Evolutionary conservation across 495 filamentous ascomycete genomes (phyloP).

Genomic region (Alectoria sarmentosa): DNA sequence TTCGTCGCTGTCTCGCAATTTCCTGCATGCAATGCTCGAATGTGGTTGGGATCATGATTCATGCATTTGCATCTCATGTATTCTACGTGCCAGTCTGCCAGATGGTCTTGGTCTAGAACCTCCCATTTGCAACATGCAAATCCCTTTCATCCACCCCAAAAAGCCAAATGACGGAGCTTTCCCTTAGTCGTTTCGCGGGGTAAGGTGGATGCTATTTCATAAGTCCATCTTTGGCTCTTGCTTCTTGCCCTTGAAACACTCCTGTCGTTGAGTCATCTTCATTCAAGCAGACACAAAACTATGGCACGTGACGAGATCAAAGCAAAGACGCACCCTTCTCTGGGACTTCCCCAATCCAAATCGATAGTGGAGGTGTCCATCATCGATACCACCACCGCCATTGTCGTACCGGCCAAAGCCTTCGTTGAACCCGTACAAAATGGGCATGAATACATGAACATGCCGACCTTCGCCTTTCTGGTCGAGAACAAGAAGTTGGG

Average conservation of each 20-base stretch:
- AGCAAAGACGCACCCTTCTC: slow-evolving; percentile 17
- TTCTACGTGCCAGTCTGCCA: background rate
- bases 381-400: slow-evolving; percentile 33
- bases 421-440: slow-evolving; percentile 34
- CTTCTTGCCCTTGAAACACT: background rate
- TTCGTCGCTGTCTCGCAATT: background rate
- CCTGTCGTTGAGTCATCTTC: background rate
- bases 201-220: background rate
- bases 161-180: background rate
- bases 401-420: slow-evolving; percentile 28
- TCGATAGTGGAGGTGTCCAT: slow-evolving; percentile 32
- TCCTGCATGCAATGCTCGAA: background rate
- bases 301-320: slow-evolving; percentile 23
- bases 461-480: slow-evolving; percentile 34
- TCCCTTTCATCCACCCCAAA: background rate
- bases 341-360: slow-evolving; percentile 21
- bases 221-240: background rate
- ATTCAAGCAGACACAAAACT: background rate
- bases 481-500: slow-evolving; percentile 30
- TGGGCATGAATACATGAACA: slow-evolving; percentile 33
- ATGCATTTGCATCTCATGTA: background rate
- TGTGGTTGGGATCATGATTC: background rate
- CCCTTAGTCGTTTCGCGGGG: background rate
- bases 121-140: background rate
- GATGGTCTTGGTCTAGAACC: background rate